Base-by-base conservation (phyloP, 139 green algal genomes). In the Pseudopediastrum boryanum region DNA sequence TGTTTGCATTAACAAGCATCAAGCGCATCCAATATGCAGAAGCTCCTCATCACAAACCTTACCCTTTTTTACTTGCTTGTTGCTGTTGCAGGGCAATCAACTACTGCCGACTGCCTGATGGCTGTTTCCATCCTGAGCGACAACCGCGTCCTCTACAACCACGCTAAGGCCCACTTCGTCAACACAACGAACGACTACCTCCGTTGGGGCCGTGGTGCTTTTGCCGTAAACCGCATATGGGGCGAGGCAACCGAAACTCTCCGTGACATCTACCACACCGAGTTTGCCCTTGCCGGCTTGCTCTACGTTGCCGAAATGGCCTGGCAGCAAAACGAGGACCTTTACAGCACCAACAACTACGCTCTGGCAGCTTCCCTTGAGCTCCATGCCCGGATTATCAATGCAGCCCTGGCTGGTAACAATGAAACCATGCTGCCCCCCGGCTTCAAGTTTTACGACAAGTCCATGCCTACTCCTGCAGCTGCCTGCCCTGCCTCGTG, bases 251-350 rank as follows among this genome's bases (percentile, higher is more conserved):
- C 74, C 3, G 74, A 81, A 38, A 81, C 74, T 10, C 61, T 74
- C 29, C 29, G 74, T n/a, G n/a, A n/a, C n/a, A n/a, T n/a, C n/a
- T n/a, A n/a, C n/a, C n/a, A n/a, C n/a, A n/a, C n/a, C n/a, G n/a
- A n/a, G n/a, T n/a, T n/a, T n/a, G n/a, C n/a, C n/a, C n/a, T n/a
- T n/a, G n/a, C n/a, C n/a, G n/a, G n/a, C n/a, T n/a, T n/a, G n/a
- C n/a, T n/a, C n/a, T n/a, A n/a, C n/a, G n/a, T n/a, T n/a, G 74
- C 74, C n/a, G 74, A 81, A 38, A 81, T 72, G 43, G 74, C 74
- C 9, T 81, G 74, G 74, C 59, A 72, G 31, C 43, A 62, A 13
- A 23, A 50, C 2, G 7, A 43, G 67, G 61, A 73, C 44, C 35
- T 74, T 23, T 81, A 67, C 33, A 52, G 21, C 43, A 72, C 36